Conservation (phyloP, 768 basidiomycete species). For the Pleurotus ostreatus region DNA sequence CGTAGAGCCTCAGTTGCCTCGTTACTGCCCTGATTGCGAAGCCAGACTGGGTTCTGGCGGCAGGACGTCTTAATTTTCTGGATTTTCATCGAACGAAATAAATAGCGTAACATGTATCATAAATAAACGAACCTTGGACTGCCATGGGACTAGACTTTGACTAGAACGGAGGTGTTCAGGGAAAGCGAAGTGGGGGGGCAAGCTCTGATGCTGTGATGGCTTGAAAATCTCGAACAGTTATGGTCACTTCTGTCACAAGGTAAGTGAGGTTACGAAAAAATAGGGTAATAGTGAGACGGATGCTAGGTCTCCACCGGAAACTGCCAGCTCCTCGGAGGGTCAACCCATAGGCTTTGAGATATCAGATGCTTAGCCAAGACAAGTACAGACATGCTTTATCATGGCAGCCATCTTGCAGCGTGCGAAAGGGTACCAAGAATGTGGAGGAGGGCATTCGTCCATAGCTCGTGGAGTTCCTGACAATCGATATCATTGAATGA, state of each 20-base stretch:
- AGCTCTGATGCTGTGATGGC: too few species aligned
- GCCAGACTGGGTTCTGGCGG: not conserved
- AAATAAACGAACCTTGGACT: not conserved
- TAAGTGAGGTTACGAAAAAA: too few species aligned
- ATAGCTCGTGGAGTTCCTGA: not conserved
- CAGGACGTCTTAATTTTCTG: not conserved
- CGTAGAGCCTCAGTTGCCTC: not conserved
- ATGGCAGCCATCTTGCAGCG: conserved; percentile 4
- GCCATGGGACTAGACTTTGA: too few species aligned
- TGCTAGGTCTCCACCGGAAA: not conserved
- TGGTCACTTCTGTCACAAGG: too few species aligned
- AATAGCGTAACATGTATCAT: too few species aligned
- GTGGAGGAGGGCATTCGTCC: not conserved
- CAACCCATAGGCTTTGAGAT: not conserved
- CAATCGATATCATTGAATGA: conserved; percentile 1
- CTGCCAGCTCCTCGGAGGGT: conserved; percentile 4
- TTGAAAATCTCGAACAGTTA: too few species aligned
- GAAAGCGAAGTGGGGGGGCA: too few species aligned
- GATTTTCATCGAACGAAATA: too few species aligned
- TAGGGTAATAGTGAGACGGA: conserved; percentile 3
- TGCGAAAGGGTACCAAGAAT: not conserved
- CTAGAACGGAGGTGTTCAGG: too few species aligned
- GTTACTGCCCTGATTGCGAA: conserved; percentile 4
- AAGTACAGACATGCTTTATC: not conserved
- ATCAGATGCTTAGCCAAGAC: conserved; percentile 8